Base-by-base conservation (phyloP, 2,329 filamentous ascomycete species). In the Pseudogymnoascus sp. region DNA sequence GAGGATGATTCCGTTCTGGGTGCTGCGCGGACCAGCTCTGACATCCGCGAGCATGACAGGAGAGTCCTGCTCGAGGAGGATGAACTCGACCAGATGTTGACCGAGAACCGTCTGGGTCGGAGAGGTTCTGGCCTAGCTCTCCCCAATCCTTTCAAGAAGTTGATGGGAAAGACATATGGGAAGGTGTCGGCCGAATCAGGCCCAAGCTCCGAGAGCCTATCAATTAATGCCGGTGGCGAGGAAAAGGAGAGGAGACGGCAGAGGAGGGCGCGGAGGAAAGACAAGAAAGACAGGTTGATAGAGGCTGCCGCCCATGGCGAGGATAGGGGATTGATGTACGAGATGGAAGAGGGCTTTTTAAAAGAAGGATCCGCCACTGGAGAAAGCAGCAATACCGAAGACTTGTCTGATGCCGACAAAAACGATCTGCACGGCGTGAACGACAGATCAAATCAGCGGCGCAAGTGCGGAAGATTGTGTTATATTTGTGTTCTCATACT, bases 271-370 rank as follows among this genome's bases (percentile, higher is more conserved):
- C 77, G 82, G 70, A 69, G 71, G 63, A 70, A 70, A 16, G 63
- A 78, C 69, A 84, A 83, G 74, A 80, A 76, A 75, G 80, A 81
- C 65, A 78, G 75, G 66, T 73, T 83, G 71, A 74, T 80, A 68
- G 77, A 79, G 62, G 77, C 82, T 61, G 83, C 83, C 3, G 78
- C 78, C 26, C 74, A 85, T 64, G 86, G 86, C 62, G 89, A 91
- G 71, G 85, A 90, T 67, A 87, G 88, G 38, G 84, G 87, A 73
- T 78, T 95, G 70, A 90, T 96, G 87, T 92, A 91, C 73, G 90
- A 94, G 76, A 91, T 93, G 88, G 92, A 97, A 74, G 88, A 92
- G 72, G 91, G 91, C 1, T 83, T 81, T 2, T 82, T 89, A 70
- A 85, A 81, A 65, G 85, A 88, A 58, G 86, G 87, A 61, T 89